Evolutionary conservation across 331 rosid species (phyloP).

Genomic region (Cydonia oblonga): DNA sequence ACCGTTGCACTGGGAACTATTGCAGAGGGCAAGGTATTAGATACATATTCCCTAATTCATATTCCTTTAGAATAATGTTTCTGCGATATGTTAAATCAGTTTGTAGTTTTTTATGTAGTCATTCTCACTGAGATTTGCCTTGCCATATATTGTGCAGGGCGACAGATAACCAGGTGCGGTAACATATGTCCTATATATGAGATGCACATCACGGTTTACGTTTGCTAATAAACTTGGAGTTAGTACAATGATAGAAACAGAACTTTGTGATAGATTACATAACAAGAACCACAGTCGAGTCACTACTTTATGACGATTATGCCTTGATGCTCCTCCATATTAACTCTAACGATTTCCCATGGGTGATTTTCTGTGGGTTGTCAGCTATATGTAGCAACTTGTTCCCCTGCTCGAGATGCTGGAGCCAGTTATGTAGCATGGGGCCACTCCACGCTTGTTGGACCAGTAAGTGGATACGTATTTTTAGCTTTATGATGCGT

Average conservation of each 20-base stretch:
- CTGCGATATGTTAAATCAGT: neutral
- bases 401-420: slow-evolving; percentile 90
- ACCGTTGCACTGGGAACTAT: slow-evolving; percentile 92
- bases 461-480: slow-evolving; percentile 61
- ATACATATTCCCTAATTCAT: neutral
- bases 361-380: slow-evolving; percentile 5
- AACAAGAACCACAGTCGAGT: neutral
- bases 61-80: neutral
- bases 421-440: slow-evolving; percentile 84
- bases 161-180: slow-evolving; percentile 71
- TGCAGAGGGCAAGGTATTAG: slow-evolving; percentile 80
- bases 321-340: neutral
- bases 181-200: neutral
- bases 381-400: slow-evolving; percentile 88
- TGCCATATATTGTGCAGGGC: slow-evolving; percentile 59
- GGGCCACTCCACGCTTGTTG: slow-evolving; percentile 97
- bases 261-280: neutral
- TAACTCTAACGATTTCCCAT: neutral
- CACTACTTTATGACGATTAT: neutral
- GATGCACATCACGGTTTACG: neutral
- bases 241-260: neutral
- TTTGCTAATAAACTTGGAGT: neutral
- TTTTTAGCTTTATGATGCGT: slow-evolving; percentile 1
- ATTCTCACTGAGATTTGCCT: slow-evolving; percentile 20
- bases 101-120: neutral